Evolutionary conservation across 108 stramenopile genomes (phyloP).

Genomic region (Nitzschia sp.): DNA sequence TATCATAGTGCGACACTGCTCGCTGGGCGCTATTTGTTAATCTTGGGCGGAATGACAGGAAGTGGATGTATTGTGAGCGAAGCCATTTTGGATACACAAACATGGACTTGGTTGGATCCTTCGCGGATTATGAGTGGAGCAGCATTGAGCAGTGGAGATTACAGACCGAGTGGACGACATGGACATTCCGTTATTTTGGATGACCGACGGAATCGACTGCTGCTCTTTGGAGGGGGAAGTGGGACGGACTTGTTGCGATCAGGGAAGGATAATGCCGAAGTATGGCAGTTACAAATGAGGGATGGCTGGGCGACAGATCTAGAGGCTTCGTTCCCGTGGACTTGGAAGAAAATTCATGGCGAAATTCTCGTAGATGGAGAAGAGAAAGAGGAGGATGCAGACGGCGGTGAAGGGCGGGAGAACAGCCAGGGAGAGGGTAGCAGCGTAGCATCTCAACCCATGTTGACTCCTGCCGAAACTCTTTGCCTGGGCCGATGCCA

Average conservation of each 20-base stretch:
- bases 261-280: constrained; percentile 53
- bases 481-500: constrained; percentile 65
- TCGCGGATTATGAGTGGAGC: background rate
- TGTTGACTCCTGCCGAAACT: constrained; percentile 38
- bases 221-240: constrained; percentile 65
- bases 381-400: constrained; percentile 7
- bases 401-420: background rate
- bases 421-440: constrained; percentile 4
- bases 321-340: constrained; percentile 45
- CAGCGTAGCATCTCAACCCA: background rate
- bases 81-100: constrained; percentile 51
- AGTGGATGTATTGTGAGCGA: constrained; percentile 39
- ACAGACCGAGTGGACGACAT: constrained; percentile 48
- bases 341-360: constrained; percentile 33
- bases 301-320: constrained; percentile 22
- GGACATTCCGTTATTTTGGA: constrained; percentile 66
- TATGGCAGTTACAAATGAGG: constrained; percentile 56
- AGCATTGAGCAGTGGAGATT: background rate
- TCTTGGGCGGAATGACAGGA: constrained; percentile 59
- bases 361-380: constrained; percentile 4
- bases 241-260: constrained; percentile 57
- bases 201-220: constrained; percentile 41
- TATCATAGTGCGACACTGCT: constrained; percentile 68
- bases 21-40: constrained; percentile 45
- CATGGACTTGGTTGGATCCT: constrained; percentile 53